A percentile compares a stretch with the other conserved stretches of the same genome.
Evolutionary conservation across 164 flowering plant genomes (phyloP).

Genomic region (Platanus orientalis): DNA sequence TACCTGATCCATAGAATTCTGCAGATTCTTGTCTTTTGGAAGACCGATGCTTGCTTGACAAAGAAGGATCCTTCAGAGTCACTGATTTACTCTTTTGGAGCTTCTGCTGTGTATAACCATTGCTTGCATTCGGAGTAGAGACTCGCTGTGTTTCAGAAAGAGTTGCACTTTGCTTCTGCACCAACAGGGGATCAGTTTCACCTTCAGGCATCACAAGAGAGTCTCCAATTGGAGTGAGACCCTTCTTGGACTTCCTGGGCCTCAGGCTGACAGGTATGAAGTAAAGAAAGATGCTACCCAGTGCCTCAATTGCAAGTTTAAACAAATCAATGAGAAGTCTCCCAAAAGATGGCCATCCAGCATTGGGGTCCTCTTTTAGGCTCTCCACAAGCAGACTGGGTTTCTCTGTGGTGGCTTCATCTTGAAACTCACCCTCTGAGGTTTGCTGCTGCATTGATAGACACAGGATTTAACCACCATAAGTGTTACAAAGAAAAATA

Average conservation of each 20-base stretch:
- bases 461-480: background rate
- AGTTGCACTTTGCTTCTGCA: constrained; percentile 52
- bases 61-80: constrained; percentile 57
- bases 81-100: constrained; percentile 56
- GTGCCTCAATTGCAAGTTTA: constrained; percentile 53
- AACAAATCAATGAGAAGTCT: constrained; percentile 63
- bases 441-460: constrained; percentile 30
- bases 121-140: constrained; percentile 30
- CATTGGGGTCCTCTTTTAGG: constrained; percentile 57
- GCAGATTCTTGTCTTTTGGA: constrained; percentile 72
- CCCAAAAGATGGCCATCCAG: constrained; percentile 84
- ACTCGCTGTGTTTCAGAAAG: constrained; percentile 49
- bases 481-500: too few relatives aligned
- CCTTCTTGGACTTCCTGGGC: constrained; percentile 29
- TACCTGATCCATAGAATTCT: constrained; percentile 62
- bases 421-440: constrained; percentile 25
- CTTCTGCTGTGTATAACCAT: constrained; percentile 49
- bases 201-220: constrained; percentile 80
- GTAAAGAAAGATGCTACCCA: constrained; percentile 30
- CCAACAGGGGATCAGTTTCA: constrained; percentile 36
- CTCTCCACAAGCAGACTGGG: constrained; percentile 36
- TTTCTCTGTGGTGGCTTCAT: constrained; percentile 34
- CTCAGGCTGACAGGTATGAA: constrained; percentile 40
- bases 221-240: constrained; percentile 77
- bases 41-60: constrained; percentile 66